These are phyloP conservation scores for Lactifluus pinguis DNA, from an alignment of 768 basidiomycete species.

Conservation along the genomic window DNA sequence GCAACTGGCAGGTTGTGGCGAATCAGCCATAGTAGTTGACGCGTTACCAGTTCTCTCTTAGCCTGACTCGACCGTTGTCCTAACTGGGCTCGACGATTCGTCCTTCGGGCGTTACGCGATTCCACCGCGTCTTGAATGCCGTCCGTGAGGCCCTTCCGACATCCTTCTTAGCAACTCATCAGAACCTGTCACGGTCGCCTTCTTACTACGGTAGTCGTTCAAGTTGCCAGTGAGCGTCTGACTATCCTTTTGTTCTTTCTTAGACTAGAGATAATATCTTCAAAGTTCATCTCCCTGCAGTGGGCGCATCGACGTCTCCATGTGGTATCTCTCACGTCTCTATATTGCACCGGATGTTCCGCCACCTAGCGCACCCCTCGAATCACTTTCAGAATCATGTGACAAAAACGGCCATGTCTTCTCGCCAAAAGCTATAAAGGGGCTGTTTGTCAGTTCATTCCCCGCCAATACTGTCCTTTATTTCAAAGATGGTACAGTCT, in stretches of 20 bases:
- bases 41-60: neutral
- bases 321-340: neutral
- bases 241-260: neutral
- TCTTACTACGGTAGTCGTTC: neutral
- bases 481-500: neutral
- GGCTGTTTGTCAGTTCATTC: too few relatives aligned
- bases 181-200: neutral
- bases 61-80: neutral
- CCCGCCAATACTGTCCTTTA: neutral
- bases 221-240: neutral
- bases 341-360: neutral
- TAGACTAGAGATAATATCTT: neutral
- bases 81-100: neutral
- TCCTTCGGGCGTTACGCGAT: neutral
- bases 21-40: neutral
- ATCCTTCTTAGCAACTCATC: neutral
- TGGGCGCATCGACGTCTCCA: neutral
- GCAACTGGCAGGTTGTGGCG: slow-evolving; percentile 1
- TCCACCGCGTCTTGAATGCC: neutral
- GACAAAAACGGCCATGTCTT: neutral
- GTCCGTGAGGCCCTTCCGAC: neutral
- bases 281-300: neutral
- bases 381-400: neutral
- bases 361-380: neutral
- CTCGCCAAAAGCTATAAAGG: neutral